A percentile compares a stretch with the other conserved stretches of the same genome.
Conservation (phyloP, 192 early-diverging fungal species). For the Umbelopsis sp. region DNA sequence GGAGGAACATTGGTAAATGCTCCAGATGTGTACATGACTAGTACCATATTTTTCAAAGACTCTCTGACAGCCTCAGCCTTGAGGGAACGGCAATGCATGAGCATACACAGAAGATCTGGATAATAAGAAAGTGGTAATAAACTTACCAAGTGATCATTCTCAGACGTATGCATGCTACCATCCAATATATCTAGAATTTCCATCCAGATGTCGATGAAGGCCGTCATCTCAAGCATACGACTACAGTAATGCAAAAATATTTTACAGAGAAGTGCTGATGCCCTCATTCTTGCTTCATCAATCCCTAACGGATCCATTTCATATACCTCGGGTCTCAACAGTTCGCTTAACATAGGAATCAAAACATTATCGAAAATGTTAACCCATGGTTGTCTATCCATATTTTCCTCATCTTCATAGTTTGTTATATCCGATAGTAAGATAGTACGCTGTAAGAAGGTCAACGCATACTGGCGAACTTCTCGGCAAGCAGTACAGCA, state of each 20-base stretch:
- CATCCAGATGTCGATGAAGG: constrained; percentile 63
- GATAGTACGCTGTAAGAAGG: constrained; percentile 80
- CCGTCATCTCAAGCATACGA: constrained; percentile 56
- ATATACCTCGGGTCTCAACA: constrained; percentile 76
- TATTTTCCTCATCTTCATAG: constrained; percentile 21
- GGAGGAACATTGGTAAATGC: constrained; percentile 45
- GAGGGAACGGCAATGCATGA: constrained; percentile 3
- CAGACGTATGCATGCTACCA: constrained; percentile 61
- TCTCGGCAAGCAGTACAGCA: constrained; percentile 77
- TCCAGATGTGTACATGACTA: constrained; percentile 78
- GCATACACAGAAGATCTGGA: constrained; percentile 4
- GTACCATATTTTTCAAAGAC: constrained; percentile 80
- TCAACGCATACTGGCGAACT: constrained; percentile 80
- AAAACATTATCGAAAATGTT: constrained; percentile 83
- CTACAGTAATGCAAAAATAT: constrained; percentile 76
- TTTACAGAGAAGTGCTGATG: constrained; percentile 70
- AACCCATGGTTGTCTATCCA: constrained; percentile 50
- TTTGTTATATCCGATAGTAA: constrained; percentile 58
- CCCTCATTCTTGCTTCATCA: constrained; percentile 77
- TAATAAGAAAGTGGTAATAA: constrained; percentile 12
- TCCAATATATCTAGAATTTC: constrained; percentile 69
- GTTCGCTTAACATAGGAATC: constrained; percentile 85
- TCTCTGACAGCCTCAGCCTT: constrained; percentile 79
- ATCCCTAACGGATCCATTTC: constrained; percentile 60
- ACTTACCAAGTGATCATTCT: constrained; percentile 61